Conservation (phyloP, 495 filamentous ascomycete species). For the Aspergillus wentii region DNA sequence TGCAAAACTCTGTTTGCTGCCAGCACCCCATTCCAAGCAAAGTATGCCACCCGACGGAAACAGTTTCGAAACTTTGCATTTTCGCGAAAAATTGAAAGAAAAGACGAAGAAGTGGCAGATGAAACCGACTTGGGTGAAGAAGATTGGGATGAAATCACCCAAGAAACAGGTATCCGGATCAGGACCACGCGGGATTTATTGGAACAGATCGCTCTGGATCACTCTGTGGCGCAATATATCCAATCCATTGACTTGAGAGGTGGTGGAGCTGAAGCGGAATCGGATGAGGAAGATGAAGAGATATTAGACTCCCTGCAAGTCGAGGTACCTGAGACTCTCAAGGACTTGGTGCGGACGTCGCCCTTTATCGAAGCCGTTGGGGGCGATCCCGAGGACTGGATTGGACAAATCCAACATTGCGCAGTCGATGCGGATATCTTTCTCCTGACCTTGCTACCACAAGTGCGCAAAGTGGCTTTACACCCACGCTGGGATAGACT, state of each 20-base stretch:
- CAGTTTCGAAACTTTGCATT: conserved; percentile 4
- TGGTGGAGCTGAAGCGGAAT: neutral
- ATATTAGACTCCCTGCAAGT: neutral
- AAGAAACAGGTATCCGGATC: conserved; percentile 2
- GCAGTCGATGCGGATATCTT: conserved; percentile 8
- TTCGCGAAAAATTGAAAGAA: neutral
- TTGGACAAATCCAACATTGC: neutral
- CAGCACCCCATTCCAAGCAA: conserved; percentile 2
- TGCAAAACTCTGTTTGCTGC: conserved; percentile 3
- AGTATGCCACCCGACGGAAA: conserved; percentile 2
- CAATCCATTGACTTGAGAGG: neutral
- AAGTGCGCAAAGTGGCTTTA: conserved; percentile 3
- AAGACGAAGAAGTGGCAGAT: neutral
- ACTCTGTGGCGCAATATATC: conserved; percentile 1
- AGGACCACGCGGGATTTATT: conserved; percentile 1
- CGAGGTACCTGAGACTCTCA: neutral
- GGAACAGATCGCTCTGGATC: conserved; percentile 3
- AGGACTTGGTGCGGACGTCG: neutral
- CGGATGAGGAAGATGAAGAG: conserved; percentile 4
- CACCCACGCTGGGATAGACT: conserved; percentile 7
- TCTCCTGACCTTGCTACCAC: conserved; percentile 6
- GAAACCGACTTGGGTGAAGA: neutral
- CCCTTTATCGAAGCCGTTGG: conserved; percentile 3
- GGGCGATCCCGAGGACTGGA: conserved; percentile 2
- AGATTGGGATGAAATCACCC: conserved; percentile 3